Evolutionary conservation across 2,329 filamentous ascomycete species (phyloP).

Genomic region (Biscogniauxia marginata): DNA sequence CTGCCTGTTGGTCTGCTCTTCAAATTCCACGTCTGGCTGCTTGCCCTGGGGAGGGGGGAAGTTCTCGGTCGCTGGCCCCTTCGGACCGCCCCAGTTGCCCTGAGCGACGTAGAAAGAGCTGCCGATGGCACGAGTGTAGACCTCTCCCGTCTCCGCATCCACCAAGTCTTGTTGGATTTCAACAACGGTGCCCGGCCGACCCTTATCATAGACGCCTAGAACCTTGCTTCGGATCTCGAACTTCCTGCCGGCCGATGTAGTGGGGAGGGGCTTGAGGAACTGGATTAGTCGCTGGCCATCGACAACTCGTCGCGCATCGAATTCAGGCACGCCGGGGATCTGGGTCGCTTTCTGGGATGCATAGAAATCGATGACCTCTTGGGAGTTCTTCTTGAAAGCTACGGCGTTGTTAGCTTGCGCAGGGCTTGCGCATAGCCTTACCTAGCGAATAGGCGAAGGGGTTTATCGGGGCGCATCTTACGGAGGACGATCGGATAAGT

Average conservation of each 20-base stretch:
- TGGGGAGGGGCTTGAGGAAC: constrained; percentile 73
- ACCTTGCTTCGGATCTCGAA: constrained; percentile 79
- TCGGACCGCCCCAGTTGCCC: constrained; percentile 82
- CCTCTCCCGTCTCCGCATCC: constrained; percentile 65
- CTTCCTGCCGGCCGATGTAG: constrained; percentile 65
- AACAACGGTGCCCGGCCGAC: constrained; percentile 76
- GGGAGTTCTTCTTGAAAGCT: constrained; percentile 74
- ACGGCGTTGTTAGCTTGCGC: constrained; percentile 2
- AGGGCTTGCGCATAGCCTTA: constrained; percentile 5
- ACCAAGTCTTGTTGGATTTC: constrained; percentile 78
- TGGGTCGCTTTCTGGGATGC: constrained; percentile 61
- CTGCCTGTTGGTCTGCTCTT: constrained; percentile 68
- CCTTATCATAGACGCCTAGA: constrained; percentile 87
- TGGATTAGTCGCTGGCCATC: constrained; percentile 82
- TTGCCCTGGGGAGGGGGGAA: constrained; percentile 74
- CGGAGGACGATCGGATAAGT: constrained; percentile 82
- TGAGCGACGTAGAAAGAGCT: constrained; percentile 80
- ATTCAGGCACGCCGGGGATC: constrained; percentile 74
- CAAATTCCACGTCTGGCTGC: constrained; percentile 67
- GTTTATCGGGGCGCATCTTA: constrained; percentile 39
- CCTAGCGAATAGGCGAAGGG: neutral
- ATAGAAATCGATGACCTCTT: constrained; percentile 85
- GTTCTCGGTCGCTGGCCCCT: constrained; percentile 77
- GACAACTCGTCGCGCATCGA: constrained; percentile 72
- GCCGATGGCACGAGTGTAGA: constrained; percentile 67